A percentile compares a stretch with the other conserved stretches of the same genome.
phyloP scores from a whole-genome alignment of 2,329 filamentous ascomycete species.

The Ophiocordyceps camponoti-floridani region DNA sequence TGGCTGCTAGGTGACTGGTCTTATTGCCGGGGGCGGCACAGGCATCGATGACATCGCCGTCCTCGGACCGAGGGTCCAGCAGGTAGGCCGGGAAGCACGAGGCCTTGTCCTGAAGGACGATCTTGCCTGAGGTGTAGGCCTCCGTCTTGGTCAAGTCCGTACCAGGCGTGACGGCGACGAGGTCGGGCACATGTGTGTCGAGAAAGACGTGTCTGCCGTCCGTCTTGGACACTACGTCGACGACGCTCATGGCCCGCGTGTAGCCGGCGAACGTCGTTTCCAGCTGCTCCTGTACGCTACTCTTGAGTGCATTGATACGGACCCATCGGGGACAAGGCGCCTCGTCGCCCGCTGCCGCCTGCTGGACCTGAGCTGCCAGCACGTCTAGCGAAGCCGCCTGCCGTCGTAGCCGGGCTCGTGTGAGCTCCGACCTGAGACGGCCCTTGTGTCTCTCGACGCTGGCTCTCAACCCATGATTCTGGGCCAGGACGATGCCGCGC shows the following conservation, averaged over 20 bases:
- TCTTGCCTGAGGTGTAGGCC: conserved; percentile 57
- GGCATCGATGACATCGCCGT: conserved; percentile 74
- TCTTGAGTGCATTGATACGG: conserved; percentile 64
- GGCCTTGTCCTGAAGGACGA: conserved; percentile 92
- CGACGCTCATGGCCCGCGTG: conserved; percentile 33
- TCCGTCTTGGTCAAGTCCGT: conserved; percentile 54
- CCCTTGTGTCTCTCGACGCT: conserved; percentile 68
- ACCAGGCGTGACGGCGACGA: conserved; percentile 59
- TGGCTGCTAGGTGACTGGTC: conserved; percentile 78
- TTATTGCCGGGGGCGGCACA: conserved; percentile 96
- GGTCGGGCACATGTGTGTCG: conserved; percentile 68
- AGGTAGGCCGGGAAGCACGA: conserved; percentile 93
- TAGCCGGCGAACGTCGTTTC: conserved; percentile 54
- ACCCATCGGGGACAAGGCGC: conserved; percentile 74
- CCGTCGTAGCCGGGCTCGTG: conserved; percentile 55
- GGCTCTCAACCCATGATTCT: conserved; percentile 58
- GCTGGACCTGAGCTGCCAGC: conserved; percentile 40
- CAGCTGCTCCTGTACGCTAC: conserved; percentile 54
- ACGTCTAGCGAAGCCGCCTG: conserved; percentile 50
- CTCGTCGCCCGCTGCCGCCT: conserved; percentile 27
- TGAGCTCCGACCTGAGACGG: conserved; percentile 66
- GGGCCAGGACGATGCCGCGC: conserved; percentile 63
- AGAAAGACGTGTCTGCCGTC: conserved; percentile 39
- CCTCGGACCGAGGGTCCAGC: conserved; percentile 45
- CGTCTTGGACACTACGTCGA: conserved; percentile 29